phyloP scores from a whole-genome alignment of 2,329 filamentous ascomycete genomes.

The Arthrobotrys iridis region DNA sequence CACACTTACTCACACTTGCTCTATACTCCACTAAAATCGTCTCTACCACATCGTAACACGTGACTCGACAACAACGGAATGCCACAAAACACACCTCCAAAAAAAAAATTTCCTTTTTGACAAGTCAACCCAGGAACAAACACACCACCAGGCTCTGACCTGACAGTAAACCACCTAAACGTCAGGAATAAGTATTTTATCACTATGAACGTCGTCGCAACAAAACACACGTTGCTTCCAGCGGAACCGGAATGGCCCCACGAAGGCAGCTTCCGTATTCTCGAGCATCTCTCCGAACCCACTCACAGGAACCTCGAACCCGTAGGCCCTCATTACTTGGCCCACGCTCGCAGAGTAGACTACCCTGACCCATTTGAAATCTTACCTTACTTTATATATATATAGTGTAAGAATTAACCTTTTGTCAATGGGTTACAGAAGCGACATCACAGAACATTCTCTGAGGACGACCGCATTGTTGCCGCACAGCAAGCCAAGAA shows the following conservation, averaged over 20 bases:
- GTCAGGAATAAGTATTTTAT: background rate
- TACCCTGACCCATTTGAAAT: too few species aligned
- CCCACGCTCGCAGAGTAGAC: conserved; percentile 93
- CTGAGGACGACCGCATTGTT: conserved; percentile 97
- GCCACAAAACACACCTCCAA: conserved; percentile 9
- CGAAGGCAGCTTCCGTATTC: conserved; percentile 38
- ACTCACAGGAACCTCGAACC: conserved; percentile 77
- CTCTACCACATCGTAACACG: background rate
- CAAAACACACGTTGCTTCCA: conserved; percentile 27
- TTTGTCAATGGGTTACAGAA: conserved; percentile 62
- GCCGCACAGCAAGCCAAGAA: conserved; percentile 95
- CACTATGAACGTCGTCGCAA: conserved; percentile 48
- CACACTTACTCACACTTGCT: too few species aligned
- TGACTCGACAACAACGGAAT: background rate
- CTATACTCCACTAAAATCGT: background rate
- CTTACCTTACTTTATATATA: too few species aligned
- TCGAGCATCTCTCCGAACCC: conserved; percentile 41
- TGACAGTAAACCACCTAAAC: background rate
- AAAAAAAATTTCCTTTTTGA: background rate
- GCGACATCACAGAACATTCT: conserved; percentile 96
- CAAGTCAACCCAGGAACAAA: background rate
- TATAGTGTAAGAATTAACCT: too few species aligned
- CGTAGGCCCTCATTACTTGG: conserved; percentile 96
- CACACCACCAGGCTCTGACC: background rate
- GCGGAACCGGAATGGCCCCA: conserved; percentile 43